Base-by-base conservation (phyloP, 2,329 filamentous ascomycete species). In the Cladosporium sp. region DNA sequence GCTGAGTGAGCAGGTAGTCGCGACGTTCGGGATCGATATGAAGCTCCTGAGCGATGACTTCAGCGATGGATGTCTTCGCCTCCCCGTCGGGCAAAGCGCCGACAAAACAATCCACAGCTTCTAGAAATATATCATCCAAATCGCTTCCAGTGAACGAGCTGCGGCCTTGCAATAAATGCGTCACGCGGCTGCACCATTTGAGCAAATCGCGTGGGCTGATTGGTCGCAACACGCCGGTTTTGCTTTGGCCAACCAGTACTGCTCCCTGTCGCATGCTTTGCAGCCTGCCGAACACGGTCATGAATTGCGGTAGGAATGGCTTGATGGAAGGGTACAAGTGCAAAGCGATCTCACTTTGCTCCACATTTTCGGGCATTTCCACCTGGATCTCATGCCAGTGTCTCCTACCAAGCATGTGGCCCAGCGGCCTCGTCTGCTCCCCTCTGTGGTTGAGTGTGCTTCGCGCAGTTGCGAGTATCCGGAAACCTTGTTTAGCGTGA, bases 31-130 rank as follows among this genome's bases (percentile, higher is more conserved):
- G 89, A 37, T 95, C 90, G 66, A 98, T 88, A 65, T 93, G 91
- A 79, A 99, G 89, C 72, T 93, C 90, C 78, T 96, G 88, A 0
- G 93, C 93, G 67, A 98, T 92, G 53, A 85, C 86, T 57, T 84
- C 82, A 52, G 90, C 86, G 35, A 96, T 80, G 5, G 82, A 78
- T 56, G 81, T 80, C 59, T 88, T 87, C 33, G 88, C 80, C 14
- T 85, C 82, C 33, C 84, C 83, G 65, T 89, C 89, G 11, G 90
- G 89, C 55, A 95, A 82, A 74, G 90, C 92, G 63, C 91, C 91
- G 50, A 92, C 89, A 77, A 99, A 98, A 74, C 93, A 96, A 77
- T 99, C 95, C 62, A 95, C 85, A 0, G 93, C 91, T 75, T 99
- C 95, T 80, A 97, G 86, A 73, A 97, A 97, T 78, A 98, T 96